Evolutionary conservation across 2,329 filamentous ascomycete species (phyloP).

Genomic region (Ceratocystis huliohia): DNA sequence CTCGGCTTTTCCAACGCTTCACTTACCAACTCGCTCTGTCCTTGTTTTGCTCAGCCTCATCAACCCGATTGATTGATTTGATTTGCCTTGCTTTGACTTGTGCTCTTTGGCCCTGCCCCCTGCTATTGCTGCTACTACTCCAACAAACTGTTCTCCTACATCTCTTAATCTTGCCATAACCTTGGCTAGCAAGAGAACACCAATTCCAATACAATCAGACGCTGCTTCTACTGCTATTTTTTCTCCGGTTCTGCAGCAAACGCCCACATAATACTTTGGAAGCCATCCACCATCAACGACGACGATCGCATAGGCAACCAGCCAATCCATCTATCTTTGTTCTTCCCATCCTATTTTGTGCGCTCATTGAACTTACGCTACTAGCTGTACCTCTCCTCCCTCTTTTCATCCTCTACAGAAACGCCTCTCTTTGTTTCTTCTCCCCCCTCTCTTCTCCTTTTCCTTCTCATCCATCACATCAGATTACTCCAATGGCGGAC

Average conservation of each 20-base stretch:
- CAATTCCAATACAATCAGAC: neutral
- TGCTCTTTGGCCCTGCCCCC: neutral
- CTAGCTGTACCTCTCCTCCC: neutral
- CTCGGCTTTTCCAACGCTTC: neutral
- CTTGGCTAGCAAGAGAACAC: neutral
- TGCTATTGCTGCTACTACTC: neutral
- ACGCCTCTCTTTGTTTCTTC: neutral
- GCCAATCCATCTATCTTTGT: constrained; percentile 6
- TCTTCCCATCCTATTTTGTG: neutral
- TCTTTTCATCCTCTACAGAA: constrained; percentile 7
- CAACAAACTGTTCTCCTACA: neutral
- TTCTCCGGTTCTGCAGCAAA: neutral
- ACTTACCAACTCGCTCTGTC: neutral
- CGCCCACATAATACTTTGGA: neutral
- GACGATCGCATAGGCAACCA: neutral
- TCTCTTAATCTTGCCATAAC: neutral
- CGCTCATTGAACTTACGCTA: neutral
- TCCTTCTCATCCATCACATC: constrained; percentile 18
- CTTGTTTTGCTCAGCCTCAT: neutral
- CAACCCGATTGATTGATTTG: neutral
- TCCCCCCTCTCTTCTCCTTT: neutral
- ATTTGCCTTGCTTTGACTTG: neutral
- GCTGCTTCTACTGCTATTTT: neutral
- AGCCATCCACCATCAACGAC: neutral
- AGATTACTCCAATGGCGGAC: constrained; percentile 32